Conservation (phyloP, 2,329 filamentous ascomycete genomes). For the Sphaceloma murrayae region DNA sequence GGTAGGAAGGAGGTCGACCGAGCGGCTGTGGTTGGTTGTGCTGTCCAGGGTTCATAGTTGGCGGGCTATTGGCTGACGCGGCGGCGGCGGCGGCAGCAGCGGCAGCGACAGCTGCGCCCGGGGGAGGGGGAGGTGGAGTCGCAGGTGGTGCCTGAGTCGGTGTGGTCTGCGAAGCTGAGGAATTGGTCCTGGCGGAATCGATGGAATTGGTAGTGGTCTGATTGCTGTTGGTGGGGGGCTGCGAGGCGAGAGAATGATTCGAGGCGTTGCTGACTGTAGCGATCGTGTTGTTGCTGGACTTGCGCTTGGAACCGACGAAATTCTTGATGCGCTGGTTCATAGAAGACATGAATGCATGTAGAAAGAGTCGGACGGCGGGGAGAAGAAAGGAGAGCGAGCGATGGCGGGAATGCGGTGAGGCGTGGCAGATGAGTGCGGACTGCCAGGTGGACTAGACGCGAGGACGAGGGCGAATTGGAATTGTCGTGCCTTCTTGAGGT, state of each 20-base stretch:
- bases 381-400: constrained; percentile 1
- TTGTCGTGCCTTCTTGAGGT: no score
- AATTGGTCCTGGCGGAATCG: constrained; percentile 17
- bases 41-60: constrained; percentile 44
- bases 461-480: no score
- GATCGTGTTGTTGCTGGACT: constrained; percentile 45
- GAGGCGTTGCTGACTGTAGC: constrained; percentile 36
- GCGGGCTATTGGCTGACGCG: constrained; percentile 40
- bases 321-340: constrained; percentile 71
- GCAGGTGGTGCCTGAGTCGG: constrained; percentile 23
- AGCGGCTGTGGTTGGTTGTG: constrained; percentile 40
- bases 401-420: not conserved
- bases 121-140: constrained; percentile 33
- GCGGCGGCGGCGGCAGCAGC: constrained; percentile 31
- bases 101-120: constrained; percentile 28
- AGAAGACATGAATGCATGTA: constrained; percentile 35
- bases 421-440: constrained; percentile 3
- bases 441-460: not conserved
- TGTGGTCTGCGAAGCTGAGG: constrained; percentile 19
- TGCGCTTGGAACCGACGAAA: constrained; percentile 74
- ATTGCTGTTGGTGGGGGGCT: constrained; percentile 18
- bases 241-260: constrained; percentile 21
- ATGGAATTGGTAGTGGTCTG: constrained; percentile 31
- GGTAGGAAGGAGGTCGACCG: constrained; percentile 56
- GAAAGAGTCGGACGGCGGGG: constrained; percentile 10